Evolutionary conservation across 164 flowering plant genomes (phyloP).

Genomic region (Berberis vulgaris): DNA sequence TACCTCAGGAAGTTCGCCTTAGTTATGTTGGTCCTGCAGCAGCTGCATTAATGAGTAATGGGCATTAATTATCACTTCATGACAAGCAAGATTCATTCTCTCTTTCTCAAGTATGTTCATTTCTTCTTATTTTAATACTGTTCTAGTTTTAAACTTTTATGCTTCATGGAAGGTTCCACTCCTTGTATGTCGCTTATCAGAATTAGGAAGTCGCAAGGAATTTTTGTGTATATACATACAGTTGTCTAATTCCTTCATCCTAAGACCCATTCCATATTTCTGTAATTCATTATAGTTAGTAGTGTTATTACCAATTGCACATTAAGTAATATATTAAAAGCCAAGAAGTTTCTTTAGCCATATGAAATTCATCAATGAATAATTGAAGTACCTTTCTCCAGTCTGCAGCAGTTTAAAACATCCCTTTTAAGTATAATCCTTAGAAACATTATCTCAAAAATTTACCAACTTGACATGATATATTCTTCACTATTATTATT

Average conservation of each 20-base stretch:
- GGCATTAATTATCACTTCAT: conserved; percentile 1
- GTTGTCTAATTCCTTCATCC: no score
- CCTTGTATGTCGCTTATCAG: background rate
- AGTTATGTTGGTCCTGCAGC: conserved; percentile 25
- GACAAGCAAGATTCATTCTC: background rate
- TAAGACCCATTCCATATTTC: no score
- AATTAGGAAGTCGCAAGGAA: no score
- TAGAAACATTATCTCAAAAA: no score
- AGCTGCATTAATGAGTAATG: conserved; percentile 3
- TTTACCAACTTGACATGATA: no score
- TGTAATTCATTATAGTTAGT: background rate
- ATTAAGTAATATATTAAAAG: background rate
- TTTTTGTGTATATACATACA: no score
- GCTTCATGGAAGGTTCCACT: background rate
- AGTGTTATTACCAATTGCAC: background rate
- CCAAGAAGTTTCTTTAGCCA: background rate
- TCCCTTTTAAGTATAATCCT: no score
- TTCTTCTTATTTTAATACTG: background rate
- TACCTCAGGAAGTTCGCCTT: conserved; percentile 77
- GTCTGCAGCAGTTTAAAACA: no score
- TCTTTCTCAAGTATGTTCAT: background rate
- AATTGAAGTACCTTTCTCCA: no score
- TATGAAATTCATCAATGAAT: no score
- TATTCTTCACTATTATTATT: no score
- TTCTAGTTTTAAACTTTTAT: background rate